phyloP scores from a whole-genome alignment of 192 early-diverging fungal species.

The Entomortierella lignicola region DNA sequence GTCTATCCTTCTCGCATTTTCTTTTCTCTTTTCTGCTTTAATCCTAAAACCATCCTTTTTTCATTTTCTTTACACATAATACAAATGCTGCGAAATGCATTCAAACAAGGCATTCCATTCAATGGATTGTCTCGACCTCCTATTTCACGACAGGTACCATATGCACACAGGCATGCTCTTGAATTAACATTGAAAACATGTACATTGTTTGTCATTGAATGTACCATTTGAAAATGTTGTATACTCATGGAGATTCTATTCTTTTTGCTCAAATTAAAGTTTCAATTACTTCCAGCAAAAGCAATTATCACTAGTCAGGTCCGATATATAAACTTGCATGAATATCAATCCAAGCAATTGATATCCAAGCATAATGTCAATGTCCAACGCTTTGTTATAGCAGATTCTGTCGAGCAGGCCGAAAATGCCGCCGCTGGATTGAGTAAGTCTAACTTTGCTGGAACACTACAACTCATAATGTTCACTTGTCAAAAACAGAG shows the following conservation, averaged over 20 bases:
- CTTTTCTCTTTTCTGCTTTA: not conserved
- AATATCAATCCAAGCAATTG: slow-evolving; percentile 50
- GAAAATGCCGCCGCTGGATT: slow-evolving; percentile 32
- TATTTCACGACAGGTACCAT: slow-evolving; percentile 15
- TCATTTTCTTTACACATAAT: too few relatives aligned
- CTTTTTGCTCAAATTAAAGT: too few relatives aligned
- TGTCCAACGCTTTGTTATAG: slow-evolving; percentile 45
- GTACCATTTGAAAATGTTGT: too few relatives aligned
- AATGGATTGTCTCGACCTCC: slow-evolving; percentile 18
- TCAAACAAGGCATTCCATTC: slow-evolving; percentile 18
- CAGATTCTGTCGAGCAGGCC: slow-evolving; percentile 37
- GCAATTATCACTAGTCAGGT: slow-evolving; percentile 34
- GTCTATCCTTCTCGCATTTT: not conserved
- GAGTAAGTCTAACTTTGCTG: slow-evolving; percentile 15
- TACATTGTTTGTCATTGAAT: too few relatives aligned
- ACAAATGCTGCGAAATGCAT: slow-evolving; percentile 19
- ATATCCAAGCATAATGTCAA: slow-evolving; percentile 50
- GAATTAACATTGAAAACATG: too few relatives aligned
- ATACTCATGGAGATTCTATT: too few relatives aligned
- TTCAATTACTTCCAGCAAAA: too few relatives aligned
- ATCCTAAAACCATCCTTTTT: too few relatives aligned
- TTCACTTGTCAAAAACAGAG: slow-evolving; percentile 5
- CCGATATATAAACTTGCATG: slow-evolving; percentile 43
- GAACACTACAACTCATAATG: too few relatives aligned
- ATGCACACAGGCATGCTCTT: too few relatives aligned